Conservation (phyloP, 192 early-diverging fungal species). For the Thamnidium elegans region DNA sequence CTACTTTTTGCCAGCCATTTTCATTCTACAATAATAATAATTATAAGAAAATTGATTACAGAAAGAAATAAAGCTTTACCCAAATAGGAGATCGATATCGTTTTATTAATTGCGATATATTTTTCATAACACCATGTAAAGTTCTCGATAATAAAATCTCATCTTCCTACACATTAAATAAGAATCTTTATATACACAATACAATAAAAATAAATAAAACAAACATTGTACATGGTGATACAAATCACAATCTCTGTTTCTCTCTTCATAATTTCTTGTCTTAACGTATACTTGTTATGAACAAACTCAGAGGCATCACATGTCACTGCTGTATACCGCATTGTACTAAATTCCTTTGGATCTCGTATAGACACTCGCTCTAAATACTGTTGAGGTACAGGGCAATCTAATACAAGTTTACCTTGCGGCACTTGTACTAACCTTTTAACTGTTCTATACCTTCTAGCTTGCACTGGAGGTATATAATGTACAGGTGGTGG, state of each 20-base stretch:
- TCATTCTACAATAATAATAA: slow-evolving; percentile 32
- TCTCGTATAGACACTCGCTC: slow-evolving; percentile 47
- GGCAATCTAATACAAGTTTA: slow-evolving; percentile 70
- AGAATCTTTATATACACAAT: background rate
- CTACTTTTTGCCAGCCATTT: slow-evolving; percentile 82
- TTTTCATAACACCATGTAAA: slow-evolving; percentile 83
- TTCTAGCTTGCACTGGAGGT: background rate
- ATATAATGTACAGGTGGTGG: too few species aligned
- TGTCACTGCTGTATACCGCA: slow-evolving; percentile 91
- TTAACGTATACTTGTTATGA: slow-evolving; percentile 70
- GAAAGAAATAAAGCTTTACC: slow-evolving; percentile 38
- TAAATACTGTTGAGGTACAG: slow-evolving; percentile 60
- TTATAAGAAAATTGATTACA: background rate
- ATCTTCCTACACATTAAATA: slow-evolving; percentile 60
- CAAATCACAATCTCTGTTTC: slow-evolving; percentile 76
- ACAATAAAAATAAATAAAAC: slow-evolving; percentile 9
- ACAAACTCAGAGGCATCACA: slow-evolving; percentile 85
- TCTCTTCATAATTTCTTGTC: slow-evolving; percentile 67
- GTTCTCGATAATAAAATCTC: slow-evolving; percentile 87
- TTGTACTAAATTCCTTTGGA: slow-evolving; percentile 81
- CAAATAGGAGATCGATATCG: slow-evolving; percentile 72
- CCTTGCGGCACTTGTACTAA: slow-evolving; percentile 63
- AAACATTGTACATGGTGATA: slow-evolving; percentile 76
- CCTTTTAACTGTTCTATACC: slow-evolving; percentile 10
- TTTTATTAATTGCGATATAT: slow-evolving; percentile 86